Conservation (phyloP, 164 flowering plant species). For the Euptelea pleiosperma region DNA sequence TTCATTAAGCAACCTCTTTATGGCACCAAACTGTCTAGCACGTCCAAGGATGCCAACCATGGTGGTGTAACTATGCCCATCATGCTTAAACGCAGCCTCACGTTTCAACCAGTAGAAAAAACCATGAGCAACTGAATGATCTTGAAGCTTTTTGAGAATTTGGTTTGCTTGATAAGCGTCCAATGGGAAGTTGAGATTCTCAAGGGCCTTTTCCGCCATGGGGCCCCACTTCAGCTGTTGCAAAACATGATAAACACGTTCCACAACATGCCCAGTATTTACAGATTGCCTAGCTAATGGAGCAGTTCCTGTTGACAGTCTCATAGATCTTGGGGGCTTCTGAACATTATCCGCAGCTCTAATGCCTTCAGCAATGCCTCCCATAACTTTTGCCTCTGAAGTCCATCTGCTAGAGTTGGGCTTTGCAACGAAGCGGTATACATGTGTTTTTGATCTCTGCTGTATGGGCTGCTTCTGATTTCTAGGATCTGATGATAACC, state of each 20-base stretch:
- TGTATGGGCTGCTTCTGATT: constrained; percentile 32
- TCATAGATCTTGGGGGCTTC: constrained; percentile 30
- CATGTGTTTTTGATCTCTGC: constrained; percentile 35
- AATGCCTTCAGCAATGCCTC: constrained; percentile 8
- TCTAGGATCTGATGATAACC: constrained; percentile 24
- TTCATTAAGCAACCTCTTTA: constrained; percentile 69
- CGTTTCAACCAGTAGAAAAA: constrained; percentile 87
- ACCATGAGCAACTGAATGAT: constrained; percentile 71
- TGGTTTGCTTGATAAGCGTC: constrained; percentile 95
- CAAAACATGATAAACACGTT: constrained; percentile 45
- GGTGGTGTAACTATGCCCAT: constrained; percentile 91
- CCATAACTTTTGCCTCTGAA: constrained; percentile 30
- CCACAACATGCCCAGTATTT: constrained; percentile 37
- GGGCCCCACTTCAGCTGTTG: constrained; percentile 62
- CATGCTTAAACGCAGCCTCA: constrained; percentile 81
- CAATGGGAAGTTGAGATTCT: constrained; percentile 44
- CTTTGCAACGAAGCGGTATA: constrained; percentile 26
- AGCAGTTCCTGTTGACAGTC: too few species aligned
- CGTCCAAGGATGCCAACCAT: constrained; percentile 96
- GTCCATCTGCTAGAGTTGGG: constrained; percentile 21
- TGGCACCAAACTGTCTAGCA: constrained; percentile 62
- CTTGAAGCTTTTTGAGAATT: constrained; percentile 74
- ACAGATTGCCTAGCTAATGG: constrained; percentile 31
- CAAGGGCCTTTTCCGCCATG: constrained; percentile 69
- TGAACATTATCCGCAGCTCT: constrained; percentile 17